A percentile compares a stretch with the other conserved stretches of the same genome.
Evolutionary conservation across 2,329 filamentous ascomycete genomes (phyloP).

Genomic region (Fusarium chuoi): DNA sequence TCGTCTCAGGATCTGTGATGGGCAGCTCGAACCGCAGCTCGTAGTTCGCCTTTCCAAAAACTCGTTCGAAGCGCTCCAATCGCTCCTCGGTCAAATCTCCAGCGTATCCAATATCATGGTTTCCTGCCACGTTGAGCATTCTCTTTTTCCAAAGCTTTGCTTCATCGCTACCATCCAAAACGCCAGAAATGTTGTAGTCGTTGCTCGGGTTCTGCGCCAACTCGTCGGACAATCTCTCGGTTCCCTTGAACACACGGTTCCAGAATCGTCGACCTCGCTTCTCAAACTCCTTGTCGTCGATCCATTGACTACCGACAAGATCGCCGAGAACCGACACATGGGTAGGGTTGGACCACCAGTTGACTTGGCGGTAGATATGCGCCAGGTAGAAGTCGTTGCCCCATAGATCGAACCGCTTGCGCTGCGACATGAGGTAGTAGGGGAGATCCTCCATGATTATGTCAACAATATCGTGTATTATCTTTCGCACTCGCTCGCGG

Average conservation of each 20-base stretch:
- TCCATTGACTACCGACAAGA: constrained; percentile 94
- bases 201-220: constrained; percentile 59
- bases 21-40: constrained; percentile 79
- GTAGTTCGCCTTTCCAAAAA: constrained; percentile 91
- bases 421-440: constrained; percentile 70
- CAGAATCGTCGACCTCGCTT: constrained; percentile 79
- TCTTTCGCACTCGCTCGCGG: constrained; percentile 62
- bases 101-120: constrained; percentile 96
- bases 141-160: constrained; percentile 73
- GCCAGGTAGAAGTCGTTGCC: constrained; percentile 96
- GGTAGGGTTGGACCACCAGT: constrained; percentile 86
- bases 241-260: constrained; percentile 79
- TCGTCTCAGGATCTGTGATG: constrained; percentile 51
- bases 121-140: constrained; percentile 91
- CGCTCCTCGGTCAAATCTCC: constrained; percentile 85
- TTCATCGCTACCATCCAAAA: constrained; percentile 57
- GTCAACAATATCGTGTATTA: constrained; percentile 68
- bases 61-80: constrained; percentile 81
- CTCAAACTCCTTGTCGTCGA: constrained; percentile 85
- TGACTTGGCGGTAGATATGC: constrained; percentile 86
- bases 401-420: constrained; percentile 87
- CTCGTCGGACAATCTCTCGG: constrained; percentile 70
- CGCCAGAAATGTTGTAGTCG: constrained; percentile 62
- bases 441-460: constrained; percentile 75
- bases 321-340: constrained; percentile 92